A percentile compares a stretch with the other conserved stretches of the same genome.
phyloP scores from a whole-genome alignment of 2,329 filamentous ascomycete genomes.

The Ceratocystis alfenasii region DNA sequence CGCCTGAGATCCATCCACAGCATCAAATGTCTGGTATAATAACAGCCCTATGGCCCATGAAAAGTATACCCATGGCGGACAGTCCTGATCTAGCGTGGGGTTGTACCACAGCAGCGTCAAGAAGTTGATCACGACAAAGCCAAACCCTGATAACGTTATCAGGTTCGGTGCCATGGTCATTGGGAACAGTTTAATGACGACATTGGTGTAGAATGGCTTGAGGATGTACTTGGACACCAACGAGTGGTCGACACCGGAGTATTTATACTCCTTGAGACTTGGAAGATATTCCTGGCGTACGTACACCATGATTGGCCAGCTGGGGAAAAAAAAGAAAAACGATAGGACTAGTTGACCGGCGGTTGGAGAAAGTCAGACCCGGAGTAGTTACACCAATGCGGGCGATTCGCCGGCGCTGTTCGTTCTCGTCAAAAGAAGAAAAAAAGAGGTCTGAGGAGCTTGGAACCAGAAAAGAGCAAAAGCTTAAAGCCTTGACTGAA shows the following conservation, averaged over 20 bases:
- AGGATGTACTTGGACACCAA: slow-evolving; percentile 83
- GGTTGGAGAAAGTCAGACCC: no score
- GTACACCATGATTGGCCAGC: slow-evolving; percentile 61
- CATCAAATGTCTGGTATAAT: slow-evolving; percentile 96
- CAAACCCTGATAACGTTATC: slow-evolving; percentile 84
- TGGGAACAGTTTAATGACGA: slow-evolving; percentile 89
- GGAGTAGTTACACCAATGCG: no score
- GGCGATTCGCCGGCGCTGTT: no score
- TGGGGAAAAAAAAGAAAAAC: no score
- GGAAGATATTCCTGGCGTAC: slow-evolving; percentile 83
- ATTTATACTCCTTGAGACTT: slow-evolving; percentile 88
- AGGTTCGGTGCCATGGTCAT: slow-evolving; percentile 83
- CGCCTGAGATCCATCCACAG: slow-evolving; percentile 89
- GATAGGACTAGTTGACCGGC: no score
- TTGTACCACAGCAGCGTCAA: slow-evolving; percentile 91
- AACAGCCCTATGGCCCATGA: slow-evolving; percentile 84
- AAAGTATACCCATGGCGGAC: slow-evolving; percentile 88
- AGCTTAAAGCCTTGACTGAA: no score
- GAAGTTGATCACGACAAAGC: slow-evolving; percentile 80
- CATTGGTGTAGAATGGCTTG: slow-evolving; percentile 93
- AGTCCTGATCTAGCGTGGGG: slow-evolving; percentile 85
- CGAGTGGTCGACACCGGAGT: slow-evolving; percentile 82
- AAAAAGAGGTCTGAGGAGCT: no score
- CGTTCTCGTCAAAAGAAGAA: no score
- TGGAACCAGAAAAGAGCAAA: no score